phyloP scores from a whole-genome alignment of 148 eudicot species.

The Fagopyrum tataricum region DNA sequence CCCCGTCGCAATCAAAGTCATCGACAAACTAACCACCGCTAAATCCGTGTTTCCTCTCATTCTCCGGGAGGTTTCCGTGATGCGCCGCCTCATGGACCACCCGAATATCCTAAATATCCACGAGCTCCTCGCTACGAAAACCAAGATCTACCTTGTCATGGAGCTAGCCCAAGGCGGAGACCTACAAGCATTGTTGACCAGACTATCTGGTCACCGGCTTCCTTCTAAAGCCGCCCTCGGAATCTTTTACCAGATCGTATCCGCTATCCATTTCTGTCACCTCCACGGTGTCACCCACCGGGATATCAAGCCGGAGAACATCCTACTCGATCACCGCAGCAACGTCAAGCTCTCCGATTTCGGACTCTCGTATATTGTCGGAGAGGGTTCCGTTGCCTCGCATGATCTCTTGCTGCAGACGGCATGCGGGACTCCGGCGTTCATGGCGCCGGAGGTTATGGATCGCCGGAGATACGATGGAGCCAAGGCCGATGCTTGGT shows the following conservation, averaged over 20 bases:
- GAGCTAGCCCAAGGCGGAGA: conserved; percentile 83
- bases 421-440: conserved; percentile 4
- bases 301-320: conserved; percentile 71
- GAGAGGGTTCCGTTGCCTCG: not conserved
- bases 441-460: conserved; percentile 58
- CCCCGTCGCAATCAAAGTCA: conserved; percentile 57
- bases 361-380: conserved; percentile 66
- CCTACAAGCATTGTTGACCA: conserved; percentile 23
- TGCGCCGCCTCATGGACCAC: conserved; percentile 59
- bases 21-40: conserved; percentile 32
- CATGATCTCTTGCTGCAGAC: conserved; percentile 25
- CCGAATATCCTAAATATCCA: conserved; percentile 57
- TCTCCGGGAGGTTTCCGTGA: conserved; percentile 56
- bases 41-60: conserved; percentile 17
- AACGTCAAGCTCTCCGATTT: conserved; percentile 56
- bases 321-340: conserved; percentile 44
- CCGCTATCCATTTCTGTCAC: conserved; percentile 66
- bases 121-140: conserved; percentile 64
- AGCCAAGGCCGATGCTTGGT: conserved; percentile 74
- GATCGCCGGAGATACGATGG: conserved; percentile 47
- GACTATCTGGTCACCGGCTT: conserved; percentile 28
- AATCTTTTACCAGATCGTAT: conserved; percentile 50
- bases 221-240: conserved; percentile 36
- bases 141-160: conserved; percentile 68
- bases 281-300: conserved; percentile 64